Conservation (phyloP, 2,329 filamentous ascomycete species). For the Aurifilum marmelostoma region DNA sequence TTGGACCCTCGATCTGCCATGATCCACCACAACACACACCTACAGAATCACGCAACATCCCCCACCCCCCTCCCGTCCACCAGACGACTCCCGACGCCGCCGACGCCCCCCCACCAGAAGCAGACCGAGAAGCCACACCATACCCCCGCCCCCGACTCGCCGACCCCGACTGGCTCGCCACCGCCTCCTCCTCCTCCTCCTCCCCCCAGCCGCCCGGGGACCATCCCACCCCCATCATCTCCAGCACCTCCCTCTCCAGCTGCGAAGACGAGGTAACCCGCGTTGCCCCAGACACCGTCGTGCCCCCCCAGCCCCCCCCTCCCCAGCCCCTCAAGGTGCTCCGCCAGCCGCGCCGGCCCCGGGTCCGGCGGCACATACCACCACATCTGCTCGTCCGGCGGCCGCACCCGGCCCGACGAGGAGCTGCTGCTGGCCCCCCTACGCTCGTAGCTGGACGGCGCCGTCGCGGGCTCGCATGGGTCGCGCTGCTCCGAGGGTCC, state of each 20-base stretch:
- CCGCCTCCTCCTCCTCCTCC: no score
- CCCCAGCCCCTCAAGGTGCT: not conserved
- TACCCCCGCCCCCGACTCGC: no score
- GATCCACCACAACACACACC: not conserved
- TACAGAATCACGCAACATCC: not conserved
- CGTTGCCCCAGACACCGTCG: not conserved
- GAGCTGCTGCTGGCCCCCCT: not conserved
- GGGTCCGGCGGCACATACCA: not conserved
- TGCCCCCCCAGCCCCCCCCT: not conserved
- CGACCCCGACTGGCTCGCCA: not conserved
- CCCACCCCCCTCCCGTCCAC: not conserved
- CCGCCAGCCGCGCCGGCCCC: not conserved
- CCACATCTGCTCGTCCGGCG: constrained; percentile 6
- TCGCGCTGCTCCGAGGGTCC: not conserved
- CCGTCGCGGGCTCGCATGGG: not conserved
- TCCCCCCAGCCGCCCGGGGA: no score
- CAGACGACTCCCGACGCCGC: not conserved
- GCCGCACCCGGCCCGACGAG: not conserved
- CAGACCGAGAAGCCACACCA: not conserved
- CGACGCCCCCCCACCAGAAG: not conserved
- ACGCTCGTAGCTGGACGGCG: not conserved
- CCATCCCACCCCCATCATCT: constrained; percentile 1
- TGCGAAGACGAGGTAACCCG: not conserved
- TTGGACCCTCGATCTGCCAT: no score
- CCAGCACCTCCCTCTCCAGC: not conserved